Conservation (phyloP, 768 basidiomycete species). For the Boletus tomentosulus region DNA sequence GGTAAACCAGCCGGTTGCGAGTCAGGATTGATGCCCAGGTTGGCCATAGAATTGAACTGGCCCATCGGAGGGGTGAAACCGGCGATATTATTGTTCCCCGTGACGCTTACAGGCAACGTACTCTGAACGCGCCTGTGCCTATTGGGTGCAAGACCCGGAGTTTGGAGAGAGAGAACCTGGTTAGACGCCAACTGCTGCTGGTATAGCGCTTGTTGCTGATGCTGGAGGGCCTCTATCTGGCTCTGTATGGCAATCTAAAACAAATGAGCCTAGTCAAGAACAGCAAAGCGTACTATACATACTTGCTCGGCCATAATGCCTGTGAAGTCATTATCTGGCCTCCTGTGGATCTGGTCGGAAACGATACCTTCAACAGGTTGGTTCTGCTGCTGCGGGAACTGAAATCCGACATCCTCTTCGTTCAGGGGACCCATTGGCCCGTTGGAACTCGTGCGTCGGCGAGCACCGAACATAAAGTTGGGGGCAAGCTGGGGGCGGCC, state of each 20-base stretch:
- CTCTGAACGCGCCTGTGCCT: constrained; percentile 88
- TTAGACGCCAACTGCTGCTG: constrained; percentile 89
- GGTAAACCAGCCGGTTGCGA: constrained; percentile 63
- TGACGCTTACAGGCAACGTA: constrained; percentile 60
- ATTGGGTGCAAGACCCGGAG: constrained; percentile 64
- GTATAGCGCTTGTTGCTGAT: constrained; percentile 86
- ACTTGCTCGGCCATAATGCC: constrained; percentile 98
- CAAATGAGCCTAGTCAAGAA: constrained; percentile 7
- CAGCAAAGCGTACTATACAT: constrained; percentile 10
- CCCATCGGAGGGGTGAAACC: constrained; percentile 45
- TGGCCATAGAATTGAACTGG: constrained; percentile 56
- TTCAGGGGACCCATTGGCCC: constrained; percentile 65
- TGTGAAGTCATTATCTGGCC: constrained; percentile 69
- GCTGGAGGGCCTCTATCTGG: constrained; percentile 86
- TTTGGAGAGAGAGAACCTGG: constrained; percentile 76
- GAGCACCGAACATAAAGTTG: constrained; percentile 85
- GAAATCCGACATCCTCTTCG: constrained; percentile 78
- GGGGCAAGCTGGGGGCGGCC: constrained; percentile 88
- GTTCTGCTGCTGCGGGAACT: constrained; percentile 69
- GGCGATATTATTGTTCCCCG: constrained; percentile 38
- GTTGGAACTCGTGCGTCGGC: constrained; percentile 46
- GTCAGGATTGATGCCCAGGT: constrained; percentile 56
- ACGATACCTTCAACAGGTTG: constrained; percentile 22
- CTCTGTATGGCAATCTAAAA: constrained; percentile 79
- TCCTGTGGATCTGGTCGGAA: constrained; percentile 46